Base-by-base conservation (phyloP, 352 stramenopile species). In the Peronosclerospora sorghi region DNA sequence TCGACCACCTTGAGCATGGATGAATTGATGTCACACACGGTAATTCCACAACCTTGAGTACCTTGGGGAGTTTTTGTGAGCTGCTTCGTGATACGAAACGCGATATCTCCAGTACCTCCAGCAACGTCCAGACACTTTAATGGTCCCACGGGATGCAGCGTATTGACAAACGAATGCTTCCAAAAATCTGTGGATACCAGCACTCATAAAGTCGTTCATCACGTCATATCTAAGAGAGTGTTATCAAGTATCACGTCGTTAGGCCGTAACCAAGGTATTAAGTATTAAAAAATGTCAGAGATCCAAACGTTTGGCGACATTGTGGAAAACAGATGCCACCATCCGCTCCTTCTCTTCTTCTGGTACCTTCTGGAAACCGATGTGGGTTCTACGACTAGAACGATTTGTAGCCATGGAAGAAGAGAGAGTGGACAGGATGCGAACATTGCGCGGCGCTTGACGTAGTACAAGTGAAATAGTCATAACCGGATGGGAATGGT, bases 11-110 rank as follows among this genome's bases (percentile, higher is more conserved):
- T n/a, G n/a, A n/a, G n/a, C n/a, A n/a, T n/a, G n/a, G n/a, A n/a
- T n/a, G n/a, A n/a, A 67, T 99, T 99, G 59, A 99, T 98, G 65
- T 99, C 96, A 59, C 87, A 98, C 29, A 99, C 93, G 9, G 94
- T 96, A 39, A 99, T 92, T 45, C 83, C 63, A 4, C 65, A 83
- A 19, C 59, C 68, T 20, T 48, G 45, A 6, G 48, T 63, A 28
- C 62, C 62, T 35, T 57, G 23, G 12, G 41, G 15, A 4, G 65
- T 56, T 29, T 63, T 53, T 37, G 62, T 29, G 29, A 90, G 59
- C 1, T 60, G 55, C 37, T 97, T 71, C 2, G 95, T 71, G 34
- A 98, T 97, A 41, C 95, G 94, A 76, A 99, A 99, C 1, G 94
- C 93, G 50, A 99, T 97, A 65, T 99, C 96, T 40, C 96, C 96